Evolutionary conservation across 108 stramenopile genomes (phyloP).

Genomic region (Cyclotella atomus): DNA sequence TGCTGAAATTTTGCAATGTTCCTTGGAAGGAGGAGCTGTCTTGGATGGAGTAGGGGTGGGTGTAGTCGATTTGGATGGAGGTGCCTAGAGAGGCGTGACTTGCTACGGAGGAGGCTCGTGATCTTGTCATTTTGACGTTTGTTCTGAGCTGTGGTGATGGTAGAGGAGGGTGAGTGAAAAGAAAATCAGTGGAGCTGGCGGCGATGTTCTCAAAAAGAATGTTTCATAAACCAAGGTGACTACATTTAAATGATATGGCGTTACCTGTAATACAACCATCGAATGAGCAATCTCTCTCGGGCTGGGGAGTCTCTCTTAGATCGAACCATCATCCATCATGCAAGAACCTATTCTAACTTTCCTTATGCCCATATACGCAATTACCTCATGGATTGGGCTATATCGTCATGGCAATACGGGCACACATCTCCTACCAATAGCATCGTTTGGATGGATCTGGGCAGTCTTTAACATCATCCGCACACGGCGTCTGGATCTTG

Average conservation of each 20-base stretch:
- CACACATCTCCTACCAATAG: conserved; percentile 22
- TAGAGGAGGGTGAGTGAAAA: neutral
- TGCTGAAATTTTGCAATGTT: neutral
- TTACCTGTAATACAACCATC: too few species aligned
- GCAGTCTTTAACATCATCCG: conserved; percentile 28
- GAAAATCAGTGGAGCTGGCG: neutral
- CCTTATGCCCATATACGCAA: conserved; percentile 43
- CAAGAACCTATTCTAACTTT: conserved; percentile 22
- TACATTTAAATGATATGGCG: too few species aligned
- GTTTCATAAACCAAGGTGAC: too few species aligned
- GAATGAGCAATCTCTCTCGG: too few species aligned
- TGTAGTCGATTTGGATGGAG: neutral
- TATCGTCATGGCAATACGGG: conserved; percentile 15
- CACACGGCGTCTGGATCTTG: conserved; percentile 36
- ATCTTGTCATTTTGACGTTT: neutral
- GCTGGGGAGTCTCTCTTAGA: too few species aligned
- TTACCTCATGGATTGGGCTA: conserved; percentile 31
- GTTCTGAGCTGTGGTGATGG: neutral
- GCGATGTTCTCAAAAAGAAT: too few species aligned
- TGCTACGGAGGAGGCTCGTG: conserved; percentile 1
- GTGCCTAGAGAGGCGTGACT: neutral
- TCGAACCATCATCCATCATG: conserved; percentile 12
- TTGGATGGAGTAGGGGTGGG: neutral
- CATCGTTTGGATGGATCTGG: conserved; percentile 42
- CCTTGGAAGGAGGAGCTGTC: neutral